These are phyloP conservation scores for Globisporangium camurandrum DNA, from an alignment of 352 stramenopile genomes.

Conservation along the genomic window DNA sequence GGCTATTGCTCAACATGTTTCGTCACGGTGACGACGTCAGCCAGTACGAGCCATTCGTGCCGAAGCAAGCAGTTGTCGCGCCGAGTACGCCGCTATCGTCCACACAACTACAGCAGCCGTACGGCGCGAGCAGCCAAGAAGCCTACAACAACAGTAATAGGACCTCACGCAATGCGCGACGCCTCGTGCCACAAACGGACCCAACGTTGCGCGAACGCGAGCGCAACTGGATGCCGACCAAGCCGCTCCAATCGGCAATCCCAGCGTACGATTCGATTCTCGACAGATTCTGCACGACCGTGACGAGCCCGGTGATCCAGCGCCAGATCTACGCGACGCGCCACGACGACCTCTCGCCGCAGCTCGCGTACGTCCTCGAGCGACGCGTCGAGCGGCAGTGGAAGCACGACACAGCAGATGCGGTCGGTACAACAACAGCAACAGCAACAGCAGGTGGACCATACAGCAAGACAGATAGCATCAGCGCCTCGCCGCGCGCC, in stretches of 20 bases:
- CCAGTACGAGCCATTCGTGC: constrained; percentile 65
- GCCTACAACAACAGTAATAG: constrained; percentile 8
- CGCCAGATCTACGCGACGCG: constrained; percentile 67
- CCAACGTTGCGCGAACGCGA: constrained; percentile 25
- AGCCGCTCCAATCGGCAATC: constrained; percentile 37
- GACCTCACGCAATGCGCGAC: constrained; percentile 13
- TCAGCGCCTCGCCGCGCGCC: not conserved
- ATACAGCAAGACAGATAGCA: too few relatives aligned
- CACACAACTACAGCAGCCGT: constrained; percentile 13
- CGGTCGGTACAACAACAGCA: constrained; percentile 27
- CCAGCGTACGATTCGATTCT: constrained; percentile 70
- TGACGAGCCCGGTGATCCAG: constrained; percentile 68
- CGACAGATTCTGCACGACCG: constrained; percentile 69
- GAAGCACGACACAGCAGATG: constrained; percentile 22
- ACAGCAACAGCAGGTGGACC: constrained; percentile 33
- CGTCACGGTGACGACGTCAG: constrained; percentile 48
- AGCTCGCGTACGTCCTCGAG: constrained; percentile 65
- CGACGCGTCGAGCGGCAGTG: constrained; percentile 56
- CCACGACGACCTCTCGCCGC: constrained; percentile 49
- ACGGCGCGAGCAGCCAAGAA: constrained; percentile 12
- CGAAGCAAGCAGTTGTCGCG: constrained; percentile 7
- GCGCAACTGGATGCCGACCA: constrained; percentile 46
- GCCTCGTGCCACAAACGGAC: constrained; percentile 14
- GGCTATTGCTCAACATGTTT: constrained; percentile 80
- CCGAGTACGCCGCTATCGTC: constrained; percentile 4